Percentiles rank a stretch among this genome's conserved stretches.
These are phyloP conservation scores for Acer yangbiense DNA, from an alignment of 345 rosid genomes.

Conservation along the genomic window DNA sequence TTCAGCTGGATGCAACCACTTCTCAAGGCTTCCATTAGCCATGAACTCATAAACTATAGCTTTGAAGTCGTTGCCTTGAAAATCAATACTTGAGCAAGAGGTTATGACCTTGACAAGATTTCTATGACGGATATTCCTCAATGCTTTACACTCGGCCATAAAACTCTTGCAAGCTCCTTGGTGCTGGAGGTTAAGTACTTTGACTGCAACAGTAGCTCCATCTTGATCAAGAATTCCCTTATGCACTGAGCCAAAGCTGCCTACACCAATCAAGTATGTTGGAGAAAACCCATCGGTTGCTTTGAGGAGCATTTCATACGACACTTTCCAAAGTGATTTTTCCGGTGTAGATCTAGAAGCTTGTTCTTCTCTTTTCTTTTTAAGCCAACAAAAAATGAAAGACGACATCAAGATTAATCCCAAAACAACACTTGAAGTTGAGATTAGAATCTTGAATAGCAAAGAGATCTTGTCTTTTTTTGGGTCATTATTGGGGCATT, in stretches of 20 bases:
- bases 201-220: not conserved
- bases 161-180: conserved; percentile 23
- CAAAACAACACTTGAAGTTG: not conserved
- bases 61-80: conserved; percentile 29
- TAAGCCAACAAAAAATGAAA: not conserved
- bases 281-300: conserved; percentile 26
- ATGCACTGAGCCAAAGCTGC: conserved; percentile 23
- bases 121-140: conserved; percentile 22
- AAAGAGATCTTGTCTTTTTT: not conserved
- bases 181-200: too few species aligned
- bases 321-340: conserved; percentile 8
- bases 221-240: conserved; percentile 15
- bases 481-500: not conserved
- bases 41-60: conserved; percentile 23
- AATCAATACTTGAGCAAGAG: conserved; percentile 22
- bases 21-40: conserved; percentile 31
- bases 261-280: conserved; percentile 21
- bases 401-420: not conserved
- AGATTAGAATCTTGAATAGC: not conserved
- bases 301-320: conserved; percentile 11
- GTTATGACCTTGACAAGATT: conserved; percentile 23
- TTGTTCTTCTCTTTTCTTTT: not conserved
- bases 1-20: conserved; percentile 9
- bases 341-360: not conserved
- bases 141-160: conserved; percentile 22